Base-by-base conservation (phyloP, 2,329 filamentous ascomycete species). In the Arachnopeziza araneosa region DNA sequence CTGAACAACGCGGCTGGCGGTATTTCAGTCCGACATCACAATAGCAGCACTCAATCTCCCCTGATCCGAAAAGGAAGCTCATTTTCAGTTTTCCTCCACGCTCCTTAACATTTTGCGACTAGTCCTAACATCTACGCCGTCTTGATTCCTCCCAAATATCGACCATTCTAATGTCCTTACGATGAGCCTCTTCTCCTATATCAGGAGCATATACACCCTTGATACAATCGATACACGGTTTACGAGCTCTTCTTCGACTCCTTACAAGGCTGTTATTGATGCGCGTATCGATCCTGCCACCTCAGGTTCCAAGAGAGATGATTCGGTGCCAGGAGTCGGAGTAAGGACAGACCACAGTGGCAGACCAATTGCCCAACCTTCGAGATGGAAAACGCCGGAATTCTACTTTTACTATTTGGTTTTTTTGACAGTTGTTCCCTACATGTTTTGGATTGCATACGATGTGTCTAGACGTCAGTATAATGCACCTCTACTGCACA, bases 381-480 rank as follows among this genome's bases (percentile, higher is more conserved):
- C 93, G 51, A 88, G 83, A 86, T 99, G 93, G 93, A 84, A 81
- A 24, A 96, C 92, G 0, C 81, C 83, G 2, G 95, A 99, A 76
- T 98, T 95, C 77, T 88, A 85, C 72, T 68, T 92, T 57, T 98
- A 99, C 77, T 89, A 87, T 67, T 54, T 88, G 22, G 75, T 90
- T 66, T 83, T 97, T 68, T 63, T 81, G 30, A 71, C 83, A 6
- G 80, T 79, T 58, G 80, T 98, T 24, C 91, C 91, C 9, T 82
- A 86, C 69, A 99, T 99, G 93, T 91, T 96, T 76, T 96, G 91
- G 79, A 80, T 88, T n/a, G 87, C 89, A 10, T 90, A 92, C 67
- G 84, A 90, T 75, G 91, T 96, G 52, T 99, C 95, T 24, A 83
- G 87, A 76, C 83, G 93, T 93, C 75, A 60, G 80, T 78, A 67